These are phyloP conservation scores for Penicillium sp. DNA, from an alignment of 2,329 filamentous ascomycete species.

Conservation along the genomic window DNA sequence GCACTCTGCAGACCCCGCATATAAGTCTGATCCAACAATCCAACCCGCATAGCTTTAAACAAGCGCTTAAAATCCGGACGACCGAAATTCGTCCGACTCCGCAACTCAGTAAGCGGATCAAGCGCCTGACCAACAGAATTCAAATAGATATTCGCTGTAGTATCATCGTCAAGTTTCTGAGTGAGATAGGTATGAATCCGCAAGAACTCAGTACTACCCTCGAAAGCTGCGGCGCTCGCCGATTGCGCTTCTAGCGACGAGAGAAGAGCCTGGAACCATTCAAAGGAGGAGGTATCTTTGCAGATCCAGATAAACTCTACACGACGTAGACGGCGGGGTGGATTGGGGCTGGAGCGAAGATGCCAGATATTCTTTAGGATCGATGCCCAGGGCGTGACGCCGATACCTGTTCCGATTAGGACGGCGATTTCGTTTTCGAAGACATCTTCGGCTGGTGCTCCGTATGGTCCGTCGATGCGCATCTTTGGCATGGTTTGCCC, in stretches of 20 bases:
- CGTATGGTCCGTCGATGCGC: slow-evolving; percentile 92
- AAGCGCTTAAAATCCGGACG: slow-evolving; percentile 84
- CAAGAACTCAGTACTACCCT: slow-evolving; percentile 70
- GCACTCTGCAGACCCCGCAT: slow-evolving; percentile 76
- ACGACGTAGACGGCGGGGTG: slow-evolving; percentile 81
- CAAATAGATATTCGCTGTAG: slow-evolving; percentile 92
- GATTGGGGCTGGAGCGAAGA: slow-evolving; percentile 83
- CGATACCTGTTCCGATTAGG: slow-evolving; percentile 79
- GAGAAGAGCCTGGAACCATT: slow-evolving; percentile 97
- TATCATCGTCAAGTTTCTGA: slow-evolving; percentile 87
- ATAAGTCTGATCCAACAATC: slow-evolving; percentile 82
- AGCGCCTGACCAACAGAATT: slow-evolving; percentile 87
- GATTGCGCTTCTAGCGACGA: slow-evolving; percentile 88
- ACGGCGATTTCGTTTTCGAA: slow-evolving; percentile 86
- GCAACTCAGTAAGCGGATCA: slow-evolving; percentile 90
- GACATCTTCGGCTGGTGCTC: slow-evolving; percentile 94
- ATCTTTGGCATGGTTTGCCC: slow-evolving; percentile 89
- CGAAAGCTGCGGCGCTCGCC: slow-evolving; percentile 64
- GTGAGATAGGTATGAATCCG: slow-evolving; percentile 98
- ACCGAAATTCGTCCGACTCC: slow-evolving; percentile 88
- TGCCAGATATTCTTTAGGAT: slow-evolving; percentile 99
- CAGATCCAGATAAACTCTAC: slow-evolving; percentile 99
- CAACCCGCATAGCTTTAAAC: slow-evolving; percentile 81
- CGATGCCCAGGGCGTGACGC: slow-evolving; percentile 82
- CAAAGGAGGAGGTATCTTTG: slow-evolving; percentile 91